A percentile compares a stretch with the other conserved stretches of the same genome.
These are phyloP conservation scores for Nicotiana benthamiana DNA, from an alignment of 257 asterid genomes.

Conservation along the genomic window DNA sequence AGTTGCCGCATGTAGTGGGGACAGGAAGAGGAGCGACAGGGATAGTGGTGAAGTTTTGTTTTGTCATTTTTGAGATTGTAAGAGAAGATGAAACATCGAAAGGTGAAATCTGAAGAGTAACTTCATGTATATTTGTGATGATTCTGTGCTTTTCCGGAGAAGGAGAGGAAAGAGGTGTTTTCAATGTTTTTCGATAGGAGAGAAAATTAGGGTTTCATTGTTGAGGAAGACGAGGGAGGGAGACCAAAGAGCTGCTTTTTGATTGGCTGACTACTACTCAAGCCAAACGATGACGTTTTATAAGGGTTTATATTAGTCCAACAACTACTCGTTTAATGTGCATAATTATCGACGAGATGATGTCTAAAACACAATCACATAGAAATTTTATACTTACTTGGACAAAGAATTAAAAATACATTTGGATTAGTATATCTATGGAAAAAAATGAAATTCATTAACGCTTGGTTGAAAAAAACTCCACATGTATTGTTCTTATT, in stretches of 20 bases:
- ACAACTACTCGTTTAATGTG: neutral
- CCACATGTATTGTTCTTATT: too few relatives aligned
- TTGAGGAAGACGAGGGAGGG: neutral
- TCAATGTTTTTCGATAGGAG: neutral
- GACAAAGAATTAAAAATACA: too few relatives aligned
- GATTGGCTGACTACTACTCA: neutral
- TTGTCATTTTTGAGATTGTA: constrained; percentile 17
- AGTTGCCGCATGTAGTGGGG: constrained; percentile 44
- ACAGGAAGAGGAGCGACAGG: constrained; percentile 11
- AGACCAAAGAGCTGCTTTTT: neutral
- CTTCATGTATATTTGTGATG: neutral
- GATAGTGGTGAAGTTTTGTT: constrained; percentile 27
- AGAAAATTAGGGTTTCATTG: neutral
- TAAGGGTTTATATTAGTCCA: neutral
- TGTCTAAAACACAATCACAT: too few relatives aligned
- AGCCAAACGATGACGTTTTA: neutral
- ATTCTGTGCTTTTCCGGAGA: neutral
- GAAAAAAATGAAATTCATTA: too few relatives aligned
- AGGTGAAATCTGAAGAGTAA: neutral
- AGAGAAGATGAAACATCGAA: constrained; percentile 5
- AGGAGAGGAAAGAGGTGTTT: neutral
- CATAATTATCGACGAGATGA: neutral
- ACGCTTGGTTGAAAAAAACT: neutral
- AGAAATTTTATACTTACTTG: too few relatives aligned
- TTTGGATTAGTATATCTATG: too few relatives aligned